Conservation (phyloP, 1,284 basidiomycete genomes). For the Malassezia nana region DNA sequence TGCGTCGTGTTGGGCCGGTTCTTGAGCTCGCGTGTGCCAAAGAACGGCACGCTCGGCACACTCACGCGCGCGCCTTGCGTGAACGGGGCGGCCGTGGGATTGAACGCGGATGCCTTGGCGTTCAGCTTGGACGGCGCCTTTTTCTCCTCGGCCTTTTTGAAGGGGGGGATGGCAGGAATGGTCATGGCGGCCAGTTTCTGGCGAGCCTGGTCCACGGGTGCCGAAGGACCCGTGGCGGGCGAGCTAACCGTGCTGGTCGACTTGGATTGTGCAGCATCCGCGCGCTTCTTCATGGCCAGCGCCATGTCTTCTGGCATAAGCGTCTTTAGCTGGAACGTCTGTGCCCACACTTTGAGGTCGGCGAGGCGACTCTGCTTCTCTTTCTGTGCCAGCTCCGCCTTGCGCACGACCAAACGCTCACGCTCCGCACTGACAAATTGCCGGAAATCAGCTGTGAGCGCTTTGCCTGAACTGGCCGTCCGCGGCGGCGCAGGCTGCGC, state of each 20-base stretch:
- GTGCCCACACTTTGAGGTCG: constrained; percentile 81
- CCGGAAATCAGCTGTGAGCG: constrained; percentile 39
- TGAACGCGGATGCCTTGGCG: constrained; percentile 60
- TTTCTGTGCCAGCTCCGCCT: constrained; percentile 75
- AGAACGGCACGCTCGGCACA: constrained; percentile 67
- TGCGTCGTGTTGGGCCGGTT: constrained; percentile 56
- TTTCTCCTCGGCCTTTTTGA: constrained; percentile 53
- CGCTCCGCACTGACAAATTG: constrained; percentile 42
- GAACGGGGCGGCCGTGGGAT: constrained; percentile 51
- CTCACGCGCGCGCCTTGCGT: constrained; percentile 46
- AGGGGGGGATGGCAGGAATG: constrained; percentile 84
- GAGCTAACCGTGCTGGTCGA: constrained; percentile 30
- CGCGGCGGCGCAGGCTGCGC: neutral
- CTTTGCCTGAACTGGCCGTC: constrained; percentile 16
- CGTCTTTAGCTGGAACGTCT: constrained; percentile 89
- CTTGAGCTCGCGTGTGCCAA: constrained; percentile 61
- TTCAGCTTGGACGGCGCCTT: constrained; percentile 65
- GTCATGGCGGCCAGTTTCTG: constrained; percentile 50
- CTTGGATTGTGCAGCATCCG: constrained; percentile 29
- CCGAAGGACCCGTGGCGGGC: constrained; percentile 17
- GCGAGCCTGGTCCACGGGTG: constrained; percentile 27
- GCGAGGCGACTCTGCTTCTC: constrained; percentile 88
- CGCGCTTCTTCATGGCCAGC: constrained; percentile 51
- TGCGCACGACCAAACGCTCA: constrained; percentile 61
- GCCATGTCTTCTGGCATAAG: constrained; percentile 88